Percentiles rank a stretch among this genome's conserved stretches.
Evolutionary conservation across 2,329 filamentous ascomycete species (phyloP).

Genomic region (Xylariomycetidae sp.): DNA sequence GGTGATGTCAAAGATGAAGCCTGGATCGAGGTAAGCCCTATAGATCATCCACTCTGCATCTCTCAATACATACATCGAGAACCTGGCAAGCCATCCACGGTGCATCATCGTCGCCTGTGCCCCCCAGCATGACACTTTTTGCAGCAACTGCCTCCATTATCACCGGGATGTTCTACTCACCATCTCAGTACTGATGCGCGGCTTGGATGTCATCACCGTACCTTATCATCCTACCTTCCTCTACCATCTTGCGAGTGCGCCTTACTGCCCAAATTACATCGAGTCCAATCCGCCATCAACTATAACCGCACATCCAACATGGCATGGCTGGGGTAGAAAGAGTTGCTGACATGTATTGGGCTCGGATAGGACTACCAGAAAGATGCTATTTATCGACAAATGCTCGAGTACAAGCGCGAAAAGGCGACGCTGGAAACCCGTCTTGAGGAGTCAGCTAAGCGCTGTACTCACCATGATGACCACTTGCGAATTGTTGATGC

Average conservation of each 20-base stretch:
- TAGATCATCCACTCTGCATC: constrained; percentile 10
- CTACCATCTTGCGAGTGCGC: constrained; percentile 17
- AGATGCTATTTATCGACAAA: constrained; percentile 93
- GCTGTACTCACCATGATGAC: constrained; percentile 80
- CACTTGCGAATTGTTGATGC: constrained; percentile 85
- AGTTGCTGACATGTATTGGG: constrained; percentile 33
- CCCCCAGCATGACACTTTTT: not conserved
- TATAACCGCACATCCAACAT: too few species aligned
- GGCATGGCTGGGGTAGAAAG: too few species aligned
- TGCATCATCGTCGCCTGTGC: not conserved
- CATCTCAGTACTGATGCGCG: constrained; percentile 29
- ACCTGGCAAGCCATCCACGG: too few species aligned
- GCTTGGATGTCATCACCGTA: constrained; percentile 21
- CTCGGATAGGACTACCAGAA: constrained; percentile 76
- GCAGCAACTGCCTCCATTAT: not conserved
- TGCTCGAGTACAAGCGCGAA: constrained; percentile 96
- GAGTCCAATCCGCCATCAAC: constrained; percentile 20
- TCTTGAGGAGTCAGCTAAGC: constrained; percentile 74
- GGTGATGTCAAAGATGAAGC: constrained; percentile 54
- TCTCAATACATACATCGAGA: constrained; percentile 5
- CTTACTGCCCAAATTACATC: constrained; percentile 17
- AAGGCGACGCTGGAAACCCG: constrained; percentile 76
- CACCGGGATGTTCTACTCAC: constrained; percentile 26
- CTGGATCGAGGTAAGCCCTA: constrained; percentile 61
- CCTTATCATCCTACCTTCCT: constrained; percentile 10